phyloP scores from a whole-genome alignment of 306 rosid species.

The Canavalia gladiata region DNA sequence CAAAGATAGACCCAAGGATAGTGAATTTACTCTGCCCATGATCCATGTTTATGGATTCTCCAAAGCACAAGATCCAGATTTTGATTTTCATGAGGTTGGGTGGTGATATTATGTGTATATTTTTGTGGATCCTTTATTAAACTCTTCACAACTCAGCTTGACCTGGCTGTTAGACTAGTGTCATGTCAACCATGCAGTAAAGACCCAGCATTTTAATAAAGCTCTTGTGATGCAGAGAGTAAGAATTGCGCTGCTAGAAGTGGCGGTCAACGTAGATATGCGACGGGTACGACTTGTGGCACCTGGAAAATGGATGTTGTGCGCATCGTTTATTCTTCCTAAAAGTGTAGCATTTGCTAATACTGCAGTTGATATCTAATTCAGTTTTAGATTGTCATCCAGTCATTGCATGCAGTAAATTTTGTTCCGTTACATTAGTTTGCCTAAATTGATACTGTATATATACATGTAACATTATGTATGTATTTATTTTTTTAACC shows the following conservation, averaged over 20 bases:
- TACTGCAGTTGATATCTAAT: constrained; percentile 48
- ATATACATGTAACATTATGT: constrained; percentile 27
- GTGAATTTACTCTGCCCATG: constrained; percentile 64
- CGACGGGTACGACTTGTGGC: constrained; percentile 87
- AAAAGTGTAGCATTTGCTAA: constrained; percentile 77
- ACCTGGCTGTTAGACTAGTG: constrained; percentile 33
- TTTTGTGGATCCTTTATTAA: constrained; percentile 14
- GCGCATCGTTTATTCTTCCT: constrained; percentile 91
- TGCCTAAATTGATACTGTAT: constrained; percentile 24
- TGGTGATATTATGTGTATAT: constrained; percentile 33
- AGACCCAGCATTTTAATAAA: constrained; percentile 21
- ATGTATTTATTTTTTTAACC: not conserved
- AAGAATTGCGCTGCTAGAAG: constrained; percentile 82
- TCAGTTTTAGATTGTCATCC: constrained; percentile 38
- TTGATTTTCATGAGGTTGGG: constrained; percentile 89
- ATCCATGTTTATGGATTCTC: constrained; percentile 97
- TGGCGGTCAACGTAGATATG: constrained; percentile 81
- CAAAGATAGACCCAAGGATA: constrained; percentile 59
- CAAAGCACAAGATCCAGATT: constrained; percentile 94
- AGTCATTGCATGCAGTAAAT: not conserved
- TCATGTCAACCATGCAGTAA: constrained; percentile 8
- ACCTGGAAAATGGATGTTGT: constrained; percentile 97
- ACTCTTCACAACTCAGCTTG: constrained; percentile 23
- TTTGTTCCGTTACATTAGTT: constrained; percentile 32
- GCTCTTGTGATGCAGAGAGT: constrained; percentile 67